Base-by-base conservation (phyloP, 371 early-diverging fungal species). In the Mortierella sp. region DNA sequence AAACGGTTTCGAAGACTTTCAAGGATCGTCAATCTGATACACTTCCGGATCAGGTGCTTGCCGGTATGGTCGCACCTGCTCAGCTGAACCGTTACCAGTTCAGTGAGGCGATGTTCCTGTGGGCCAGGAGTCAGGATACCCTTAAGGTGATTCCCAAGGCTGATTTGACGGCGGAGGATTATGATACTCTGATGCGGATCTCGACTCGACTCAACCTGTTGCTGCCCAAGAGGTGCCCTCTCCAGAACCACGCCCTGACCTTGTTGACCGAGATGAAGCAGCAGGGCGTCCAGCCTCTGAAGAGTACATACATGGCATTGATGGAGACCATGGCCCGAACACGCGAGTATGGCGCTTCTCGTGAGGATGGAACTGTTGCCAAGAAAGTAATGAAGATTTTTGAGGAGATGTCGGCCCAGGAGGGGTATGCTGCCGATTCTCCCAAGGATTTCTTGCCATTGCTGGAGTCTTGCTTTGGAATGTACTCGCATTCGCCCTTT, bases 261-360 rank as follows among this genome's bases (percentile, higher is more conserved):
- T 13, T 80, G 34, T 21, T 86, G 4, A 7, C 54, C 0, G 78
- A 75, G 16, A 86, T 86, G 87, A 77, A 76, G 42, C 48, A 57
- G 16, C 75, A 65, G 3, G 78, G 80, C 9, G 11, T 82, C 65
- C 78, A 76, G 48, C 82, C 83, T 2, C 42, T 80, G 7, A 74
- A 78, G 47, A 47, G 75, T 24, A 82, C 80, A 19, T 86, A 86
- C 31, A 9, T 65, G 34, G 78, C 82, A 0, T 57, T 82, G 42
- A 86, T 86, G 87, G 83, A 80, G 47, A 76, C 83, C 4, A 68
- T 78, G n/a, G 75, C 87, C 0, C 71, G 87, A n/a, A 80, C 83
- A 7, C 82, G 83, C 31, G 80, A 86, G 72, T 80, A 73, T 73
- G 76, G 80, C 42, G 48, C 47, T 0, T 72, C 74, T 3, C 78